These are phyloP conservation scores for Exophiala sp. DNA, from an alignment of 2,329 filamentous ascomycete species.

Conservation along the genomic window DNA sequence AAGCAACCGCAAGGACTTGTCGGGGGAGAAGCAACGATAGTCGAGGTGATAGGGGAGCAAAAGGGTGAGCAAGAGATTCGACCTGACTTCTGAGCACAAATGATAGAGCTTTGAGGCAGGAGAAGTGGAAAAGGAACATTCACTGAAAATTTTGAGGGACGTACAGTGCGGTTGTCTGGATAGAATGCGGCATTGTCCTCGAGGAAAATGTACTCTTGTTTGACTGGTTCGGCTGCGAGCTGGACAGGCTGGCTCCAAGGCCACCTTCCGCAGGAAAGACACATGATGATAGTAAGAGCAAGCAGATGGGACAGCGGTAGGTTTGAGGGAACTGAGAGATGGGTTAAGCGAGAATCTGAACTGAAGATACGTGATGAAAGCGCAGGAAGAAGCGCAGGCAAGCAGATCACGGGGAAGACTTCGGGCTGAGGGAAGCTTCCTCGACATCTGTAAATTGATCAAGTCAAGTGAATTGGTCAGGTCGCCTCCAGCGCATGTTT, in stretches of 20 bases:
- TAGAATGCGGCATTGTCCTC: slow-evolving; percentile 25
- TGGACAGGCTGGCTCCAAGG: slow-evolving; percentile 25
- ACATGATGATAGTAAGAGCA: slow-evolving; percentile 23
- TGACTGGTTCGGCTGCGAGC: slow-evolving; percentile 23
- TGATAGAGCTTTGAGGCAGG: background rate
- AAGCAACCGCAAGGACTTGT: background rate
- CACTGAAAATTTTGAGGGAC: slow-evolving; percentile 12
- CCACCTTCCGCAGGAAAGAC: slow-evolving; percentile 27
- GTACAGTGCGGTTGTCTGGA: slow-evolving; percentile 25
- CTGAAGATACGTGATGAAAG: background rate
- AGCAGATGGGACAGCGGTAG: slow-evolving; percentile 6
- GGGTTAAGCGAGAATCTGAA: background rate
- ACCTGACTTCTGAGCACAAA: background rate
- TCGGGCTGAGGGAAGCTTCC: background rate
- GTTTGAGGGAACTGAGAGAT: background rate
- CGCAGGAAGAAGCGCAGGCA: background rate
- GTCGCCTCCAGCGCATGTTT: background rate
- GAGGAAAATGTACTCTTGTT: slow-evolving; percentile 27
- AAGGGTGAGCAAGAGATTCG: background rate
- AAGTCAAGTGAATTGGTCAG: background rate
- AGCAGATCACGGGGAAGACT: background rate
- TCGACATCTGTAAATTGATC: background rate
- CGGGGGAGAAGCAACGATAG: background rate
- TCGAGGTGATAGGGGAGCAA: slow-evolving; percentile 1
- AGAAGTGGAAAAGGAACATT: background rate